Evolutionary conservation across 371 early-diverging fungal genomes (phyloP).

Genomic region (Lichtheimia ramosa): DNA sequence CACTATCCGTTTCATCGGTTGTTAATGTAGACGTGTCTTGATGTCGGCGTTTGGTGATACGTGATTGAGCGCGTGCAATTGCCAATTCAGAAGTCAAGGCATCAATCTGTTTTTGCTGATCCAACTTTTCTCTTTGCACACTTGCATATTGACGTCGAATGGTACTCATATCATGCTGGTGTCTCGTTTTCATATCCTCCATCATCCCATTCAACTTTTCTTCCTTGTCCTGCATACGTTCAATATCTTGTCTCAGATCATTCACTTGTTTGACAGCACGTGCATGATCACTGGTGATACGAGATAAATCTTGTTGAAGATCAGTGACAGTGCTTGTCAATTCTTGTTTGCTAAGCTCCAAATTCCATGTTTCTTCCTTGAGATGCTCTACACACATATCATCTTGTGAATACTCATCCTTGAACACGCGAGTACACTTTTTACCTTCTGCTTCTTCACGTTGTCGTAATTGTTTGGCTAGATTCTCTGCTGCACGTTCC

Average conservation of each 20-base stretch:
- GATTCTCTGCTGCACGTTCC: constrained; percentile 56
- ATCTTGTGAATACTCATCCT: neutral
- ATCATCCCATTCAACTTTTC: constrained; percentile 54
- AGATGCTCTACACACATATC: constrained; percentile 39
- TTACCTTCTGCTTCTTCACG: constrained; percentile 63
- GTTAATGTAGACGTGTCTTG: neutral
- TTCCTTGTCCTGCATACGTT: constrained; percentile 66
- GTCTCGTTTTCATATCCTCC: constrained; percentile 56
- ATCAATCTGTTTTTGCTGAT: constrained; percentile 56
- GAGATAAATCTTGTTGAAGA: constrained; percentile 51
- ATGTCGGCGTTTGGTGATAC: constrained; percentile 14
- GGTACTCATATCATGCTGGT: constrained; percentile 66
- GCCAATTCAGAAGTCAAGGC: constrained; percentile 58
- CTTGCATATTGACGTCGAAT: constrained; percentile 56
- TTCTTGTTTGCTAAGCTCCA: constrained; percentile 61
- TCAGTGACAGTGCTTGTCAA: constrained; percentile 52
- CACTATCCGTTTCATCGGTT: no score
- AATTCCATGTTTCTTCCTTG: constrained; percentile 64
- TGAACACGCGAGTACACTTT: neutral
- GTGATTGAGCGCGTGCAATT: constrained; percentile 36
- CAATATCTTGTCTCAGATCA: constrained; percentile 58
- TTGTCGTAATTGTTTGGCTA: constrained; percentile 49
- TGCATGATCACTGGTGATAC: constrained; percentile 51
- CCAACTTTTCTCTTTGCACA: constrained; percentile 65
- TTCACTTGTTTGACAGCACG: constrained; percentile 54